Base-by-base conservation (phyloP, 2,329 filamentous ascomycete species). In the Colletotrichum lini region DNA sequence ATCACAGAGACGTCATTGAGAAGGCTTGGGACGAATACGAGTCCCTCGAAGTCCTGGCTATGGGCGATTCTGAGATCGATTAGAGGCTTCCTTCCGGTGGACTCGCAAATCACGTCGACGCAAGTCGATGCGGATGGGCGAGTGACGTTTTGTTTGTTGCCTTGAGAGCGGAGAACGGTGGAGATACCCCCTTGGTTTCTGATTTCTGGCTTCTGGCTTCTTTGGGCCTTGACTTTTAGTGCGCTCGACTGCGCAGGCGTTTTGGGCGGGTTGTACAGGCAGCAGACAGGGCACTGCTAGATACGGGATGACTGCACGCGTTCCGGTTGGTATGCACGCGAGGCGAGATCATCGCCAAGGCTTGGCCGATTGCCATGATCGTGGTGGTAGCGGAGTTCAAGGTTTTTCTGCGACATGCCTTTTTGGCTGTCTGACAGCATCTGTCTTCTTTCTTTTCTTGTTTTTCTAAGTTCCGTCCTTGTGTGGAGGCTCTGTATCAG, bases 11-110 rank as follows among this genome's bases (percentile, higher is more conserved):
- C 3, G 73, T 65, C 15, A 76, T 81, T 30, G 82, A 86, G 12
- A 86, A 84, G 67, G 88, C 88, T 1, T 82, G 82, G 7, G 80
- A 83, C 15, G 59, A 49, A 12, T 72, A 69, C 47, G 69, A 72
- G 21, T 72, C 69, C 10, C 65, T 52, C 3, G 69, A 72, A 12
- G 69, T 72, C 15, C 69, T 65, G 23, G 69, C 69, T 6, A 68
- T 72, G 65, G 58, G 65, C 21, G 65, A 72, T 10, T 63, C 69
- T 10, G 65, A 64, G 21, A 72, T 68, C 26, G 52, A 59, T 38
- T 67, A 30, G 21, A 35, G 52, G 30, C 30, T 15, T 16, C n/a
- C 50, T 15, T 16, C n/a, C 50, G 16, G 42, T 38, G 15, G 35
- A 10, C 10, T 26, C 10, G 30, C 21, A 56, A 47, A 15, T 18